A percentile compares a stretch with the other conserved stretches of the same genome.
phyloP scores from a whole-genome alignment of 2,329 filamentous ascomycete genomes.

The Proliferodiscus dingleyae region DNA sequence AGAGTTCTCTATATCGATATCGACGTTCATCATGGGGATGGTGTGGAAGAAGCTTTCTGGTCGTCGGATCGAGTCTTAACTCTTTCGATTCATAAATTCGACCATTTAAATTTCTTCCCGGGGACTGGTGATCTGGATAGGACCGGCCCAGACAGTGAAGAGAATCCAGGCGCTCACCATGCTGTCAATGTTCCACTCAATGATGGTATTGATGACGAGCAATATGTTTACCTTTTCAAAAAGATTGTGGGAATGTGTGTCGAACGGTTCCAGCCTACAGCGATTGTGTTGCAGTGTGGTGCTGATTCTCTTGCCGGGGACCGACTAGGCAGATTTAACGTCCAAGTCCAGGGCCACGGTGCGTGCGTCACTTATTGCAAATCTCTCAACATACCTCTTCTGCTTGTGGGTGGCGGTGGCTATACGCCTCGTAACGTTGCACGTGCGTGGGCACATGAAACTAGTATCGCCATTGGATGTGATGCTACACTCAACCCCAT shows the following conservation, averaged over 20 bases:
- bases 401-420: constrained; percentile 89
- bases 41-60: constrained; percentile 87
- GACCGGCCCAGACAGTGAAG: constrained; percentile 75
- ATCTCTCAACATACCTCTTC: constrained; percentile 69
- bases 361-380: constrained; percentile 90
- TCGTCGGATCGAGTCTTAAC: constrained; percentile 88
- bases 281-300: constrained; percentile 92
- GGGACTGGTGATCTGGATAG: constrained; percentile 84
- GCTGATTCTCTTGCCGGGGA: constrained; percentile 93
- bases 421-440: constrained; percentile 97
- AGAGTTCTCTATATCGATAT: constrained; percentile 94
- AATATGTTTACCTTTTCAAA: constrained; percentile 83
- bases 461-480: constrained; percentile 77
- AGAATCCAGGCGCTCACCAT: constrained; percentile 84
- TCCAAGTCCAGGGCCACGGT: constrained; percentile 92
- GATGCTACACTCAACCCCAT: constrained; percentile 64
- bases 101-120: constrained; percentile 77
- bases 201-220: constrained; percentile 85
- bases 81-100: constrained; percentile 94
- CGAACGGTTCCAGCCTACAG: constrained; percentile 78
- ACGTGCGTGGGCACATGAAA: constrained; percentile 95
- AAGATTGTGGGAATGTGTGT: constrained; percentile 74
- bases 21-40: constrained; percentile 87
- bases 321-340: constrained; percentile 89
- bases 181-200: constrained; percentile 85